Evolutionary conservation across 331 rosid species (phyloP).

Genomic region (Arachis monticola): DNA sequence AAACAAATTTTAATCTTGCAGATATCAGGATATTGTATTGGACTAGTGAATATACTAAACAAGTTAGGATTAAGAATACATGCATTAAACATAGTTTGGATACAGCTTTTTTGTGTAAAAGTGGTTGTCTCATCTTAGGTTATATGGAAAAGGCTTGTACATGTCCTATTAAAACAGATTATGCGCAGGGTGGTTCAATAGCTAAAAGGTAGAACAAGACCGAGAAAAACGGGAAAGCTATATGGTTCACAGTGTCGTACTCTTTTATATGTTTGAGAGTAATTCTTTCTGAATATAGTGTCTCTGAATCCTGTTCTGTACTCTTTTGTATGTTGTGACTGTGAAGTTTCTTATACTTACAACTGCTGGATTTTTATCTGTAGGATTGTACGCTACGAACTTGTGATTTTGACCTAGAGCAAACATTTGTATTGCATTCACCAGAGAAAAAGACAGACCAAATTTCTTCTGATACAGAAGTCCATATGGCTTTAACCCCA

Average conservation of each 20-base stretch:
- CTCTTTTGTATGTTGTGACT: constrained; percentile 18
- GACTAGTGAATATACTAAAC: too few species aligned
- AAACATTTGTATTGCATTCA: constrained; percentile 93
- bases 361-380: constrained; percentile 33
- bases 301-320: constrained; percentile 4
- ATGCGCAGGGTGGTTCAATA: too few species aligned
- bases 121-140: too few species aligned
- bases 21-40: too few species aligned
- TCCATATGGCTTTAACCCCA: constrained; percentile 96
- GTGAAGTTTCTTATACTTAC: constrained; percentile 33
- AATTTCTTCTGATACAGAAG: constrained; percentile 84
- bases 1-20: too few species aligned
- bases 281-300: constrained; percentile 13
- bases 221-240: too few species aligned
- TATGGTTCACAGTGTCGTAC: constrained; percentile 8
- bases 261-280: not conserved
- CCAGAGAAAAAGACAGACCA: constrained; percentile 90
- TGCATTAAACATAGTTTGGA: too few species aligned
- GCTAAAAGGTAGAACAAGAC: too few species aligned
- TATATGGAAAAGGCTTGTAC: too few species aligned
- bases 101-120: too few species aligned
- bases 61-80: too few species aligned
- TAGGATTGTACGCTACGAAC: constrained; percentile 98
- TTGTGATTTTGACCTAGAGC: constrained; percentile 98
- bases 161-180: too few species aligned